A percentile compares a stretch with the other conserved stretches of the same genome.
Conservation (phyloP, 2,329 filamentous ascomycete species). For the Diplodia scrobiculata region DNA sequence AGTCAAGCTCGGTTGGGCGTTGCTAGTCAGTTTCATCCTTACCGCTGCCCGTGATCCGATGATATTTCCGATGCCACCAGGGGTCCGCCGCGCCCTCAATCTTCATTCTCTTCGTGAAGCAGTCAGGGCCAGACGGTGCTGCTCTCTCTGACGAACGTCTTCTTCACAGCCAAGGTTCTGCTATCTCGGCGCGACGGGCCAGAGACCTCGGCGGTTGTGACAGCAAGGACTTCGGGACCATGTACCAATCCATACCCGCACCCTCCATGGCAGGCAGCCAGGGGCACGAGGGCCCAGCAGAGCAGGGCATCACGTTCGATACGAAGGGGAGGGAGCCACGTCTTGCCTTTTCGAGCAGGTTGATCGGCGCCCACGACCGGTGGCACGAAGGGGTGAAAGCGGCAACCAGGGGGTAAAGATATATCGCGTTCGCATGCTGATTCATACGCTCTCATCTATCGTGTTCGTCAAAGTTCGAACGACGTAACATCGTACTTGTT, state of each 20-base stretch:
- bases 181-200: neutral
- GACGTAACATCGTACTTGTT: neutral
- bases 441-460: neutral
- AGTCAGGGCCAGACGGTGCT: neutral
- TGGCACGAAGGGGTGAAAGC: neutral
- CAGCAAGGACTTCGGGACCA: neutral
- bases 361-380: neutral
- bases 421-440: neutral
- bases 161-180: neutral
- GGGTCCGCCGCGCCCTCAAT: neutral
- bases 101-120: neutral
- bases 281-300: neutral
- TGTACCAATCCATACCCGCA: neutral
- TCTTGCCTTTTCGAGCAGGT: constrained; percentile 5
- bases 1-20: neutral
- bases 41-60: neutral
- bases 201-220: neutral
- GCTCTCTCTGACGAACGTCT: neutral
- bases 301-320: neutral
- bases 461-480: neutral
- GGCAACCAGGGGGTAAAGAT: constrained; percentile 1
- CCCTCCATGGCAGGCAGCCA: neutral
- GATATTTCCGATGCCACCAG: neutral
- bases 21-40: neutral
- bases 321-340: neutral